phyloP scores from a whole-genome alignment of 177 flowering plant species.

The Vitis hybrid region DNA sequence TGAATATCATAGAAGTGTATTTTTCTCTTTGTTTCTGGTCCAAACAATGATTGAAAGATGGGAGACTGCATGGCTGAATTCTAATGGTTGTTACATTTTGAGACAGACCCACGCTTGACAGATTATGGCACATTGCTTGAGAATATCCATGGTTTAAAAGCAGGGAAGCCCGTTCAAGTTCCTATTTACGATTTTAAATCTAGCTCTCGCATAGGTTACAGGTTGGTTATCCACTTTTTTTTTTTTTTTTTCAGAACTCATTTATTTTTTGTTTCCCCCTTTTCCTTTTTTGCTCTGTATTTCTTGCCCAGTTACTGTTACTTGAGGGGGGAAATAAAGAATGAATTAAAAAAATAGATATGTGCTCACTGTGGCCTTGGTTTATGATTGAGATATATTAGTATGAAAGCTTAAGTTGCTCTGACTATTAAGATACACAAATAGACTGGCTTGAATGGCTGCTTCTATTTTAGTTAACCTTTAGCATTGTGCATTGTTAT shows the following conservation, averaged over 20 bases:
- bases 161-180: constrained; percentile 76
- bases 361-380: background rate
- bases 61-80: constrained; percentile 7
- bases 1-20: background rate
- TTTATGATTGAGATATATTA: no score
- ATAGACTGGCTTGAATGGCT: background rate
- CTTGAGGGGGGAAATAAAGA: no score
- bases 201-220: constrained; percentile 84
- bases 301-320: no score
- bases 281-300: no score
- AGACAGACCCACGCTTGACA: constrained; percentile 91
- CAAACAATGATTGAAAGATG: background rate
- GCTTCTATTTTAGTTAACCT: background rate
- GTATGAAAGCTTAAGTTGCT: no score
- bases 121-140: constrained; percentile 91
- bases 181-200: constrained; percentile 95
- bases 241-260: background rate
- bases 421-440: no score
- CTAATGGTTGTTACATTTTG: constrained; percentile 27
- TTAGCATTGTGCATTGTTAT: no score
- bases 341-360: background rate
- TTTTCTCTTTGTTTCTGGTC: background rate
- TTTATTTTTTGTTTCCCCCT: no score
- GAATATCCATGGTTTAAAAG: constrained; percentile 76
- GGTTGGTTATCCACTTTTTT: constrained; percentile 36